Conservation (phyloP, 495 filamentous ascomycete genomes). For the Penicillium manginii region DNA sequence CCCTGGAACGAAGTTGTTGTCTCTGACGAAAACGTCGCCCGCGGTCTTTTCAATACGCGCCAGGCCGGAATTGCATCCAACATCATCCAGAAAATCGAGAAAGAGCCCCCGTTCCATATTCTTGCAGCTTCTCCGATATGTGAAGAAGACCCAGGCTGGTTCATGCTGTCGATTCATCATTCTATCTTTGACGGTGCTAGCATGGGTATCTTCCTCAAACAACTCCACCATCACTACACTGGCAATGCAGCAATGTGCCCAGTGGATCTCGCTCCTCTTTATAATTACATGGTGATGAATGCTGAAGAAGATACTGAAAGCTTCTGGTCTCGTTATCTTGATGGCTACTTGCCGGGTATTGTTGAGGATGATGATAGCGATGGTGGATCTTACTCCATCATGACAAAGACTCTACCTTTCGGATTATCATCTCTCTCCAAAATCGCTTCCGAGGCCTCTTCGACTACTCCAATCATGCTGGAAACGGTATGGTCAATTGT, state of each 20-base stretch:
- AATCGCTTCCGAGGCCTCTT: slow-evolving; percentile 9
- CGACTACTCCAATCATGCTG: slow-evolving; percentile 11
- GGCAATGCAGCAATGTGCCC: not conserved
- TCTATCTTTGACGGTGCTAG: slow-evolving; percentile 72
- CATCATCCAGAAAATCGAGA: slow-evolving; percentile 20
- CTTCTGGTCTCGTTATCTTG: not conserved
- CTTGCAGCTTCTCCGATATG: not conserved
- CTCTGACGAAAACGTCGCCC: slow-evolving; percentile 9
- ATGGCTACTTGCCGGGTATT: not conserved
- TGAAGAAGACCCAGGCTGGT: slow-evolving; percentile 4
- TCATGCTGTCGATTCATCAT: slow-evolving; percentile 49
- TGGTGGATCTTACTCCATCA: not conserved
- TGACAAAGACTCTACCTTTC: not conserved
- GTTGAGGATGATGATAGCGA: not conserved
- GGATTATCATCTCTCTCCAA: slow-evolving; percentile 12
- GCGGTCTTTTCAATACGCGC: slow-evolving; percentile 2
- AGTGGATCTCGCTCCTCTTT: not conserved
- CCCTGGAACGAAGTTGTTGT: slow-evolving; percentile 19
- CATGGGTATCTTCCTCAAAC: slow-evolving; percentile 17
- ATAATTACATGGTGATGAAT: not conserved
- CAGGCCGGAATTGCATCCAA: slow-evolving; percentile 17
- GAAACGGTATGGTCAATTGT: slow-evolving; percentile 16
- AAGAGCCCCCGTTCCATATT: slow-evolving; percentile 7
- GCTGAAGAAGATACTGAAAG: not conserved
- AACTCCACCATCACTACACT: slow-evolving; percentile 17